Evolutionary conservation across 2,329 filamentous ascomycete genomes (phyloP).

Genomic region (Diaporthe australafricana): DNA sequence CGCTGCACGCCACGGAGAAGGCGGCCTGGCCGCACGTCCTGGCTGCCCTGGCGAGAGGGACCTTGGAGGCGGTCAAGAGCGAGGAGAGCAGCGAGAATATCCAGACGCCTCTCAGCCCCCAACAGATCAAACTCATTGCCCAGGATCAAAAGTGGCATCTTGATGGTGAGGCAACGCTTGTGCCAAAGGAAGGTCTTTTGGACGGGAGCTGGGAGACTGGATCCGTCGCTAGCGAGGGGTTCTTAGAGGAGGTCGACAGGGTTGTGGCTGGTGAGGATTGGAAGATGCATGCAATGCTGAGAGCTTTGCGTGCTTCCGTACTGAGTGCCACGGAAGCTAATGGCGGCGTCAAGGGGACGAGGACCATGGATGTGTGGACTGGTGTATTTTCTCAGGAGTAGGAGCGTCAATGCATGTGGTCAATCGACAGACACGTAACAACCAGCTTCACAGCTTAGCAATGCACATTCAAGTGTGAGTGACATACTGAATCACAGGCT

Average conservation of each 20-base stretch:
- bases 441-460: no score
- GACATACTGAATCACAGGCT: no score
- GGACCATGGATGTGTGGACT: conserved; percentile 57
- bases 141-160: conserved; percentile 51
- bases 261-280: conserved; percentile 40
- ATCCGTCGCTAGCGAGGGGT: conserved; percentile 45
- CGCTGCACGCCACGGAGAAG: conserved; percentile 51
- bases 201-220: conserved; percentile 62
- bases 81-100: conserved; percentile 57
- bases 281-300: conserved; percentile 45
- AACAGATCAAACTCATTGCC: conserved; percentile 51
- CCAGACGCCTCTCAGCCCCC: conserved; percentile 56
- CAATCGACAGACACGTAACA: no score
- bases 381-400: not conserved
- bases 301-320: conserved; percentile 48
- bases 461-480: no score
- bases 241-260: conserved; percentile 48
- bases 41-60: conserved; percentile 57
- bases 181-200: conserved; percentile 50
- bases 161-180: conserved; percentile 49
- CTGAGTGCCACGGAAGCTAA: conserved; percentile 44
- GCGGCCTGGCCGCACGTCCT: conserved; percentile 61
- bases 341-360: conserved; percentile 46
- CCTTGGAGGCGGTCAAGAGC: conserved; percentile 55
- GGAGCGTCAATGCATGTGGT: not conserved